Evolutionary conservation across 257 asterid species (phyloP), one percentile per base, ranked within the genome.

Genomic region (Nicotiana sylvestris): DNA sequence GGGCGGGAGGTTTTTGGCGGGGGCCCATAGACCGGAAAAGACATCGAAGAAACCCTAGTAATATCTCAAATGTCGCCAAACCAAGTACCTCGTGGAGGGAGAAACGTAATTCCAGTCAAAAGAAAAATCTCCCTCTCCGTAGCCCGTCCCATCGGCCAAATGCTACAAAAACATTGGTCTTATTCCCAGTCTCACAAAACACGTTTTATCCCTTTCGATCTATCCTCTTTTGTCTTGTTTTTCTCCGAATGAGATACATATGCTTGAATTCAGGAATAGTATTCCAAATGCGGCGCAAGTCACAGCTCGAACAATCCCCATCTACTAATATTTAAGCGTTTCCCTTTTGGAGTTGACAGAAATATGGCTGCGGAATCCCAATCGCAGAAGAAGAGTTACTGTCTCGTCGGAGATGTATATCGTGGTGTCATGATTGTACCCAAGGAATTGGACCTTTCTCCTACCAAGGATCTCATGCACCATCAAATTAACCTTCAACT

Each of bases 351-450:
- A 43, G 60, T 55, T 55, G n/a, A 55, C 60, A 55, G 21, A 55
- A 55, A 55, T 16, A 80, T 89, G 83, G 69, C 81, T 66, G 74
- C 84, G 81, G 84, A 84, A 82, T 91, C 89, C 81, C 85, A 86
- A 81, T 83, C 85, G 86, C 95, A 89, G 96, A 90, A 87, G 84
- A 90, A 91, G 90, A 88, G 85, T 78, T 88, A 43, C 85, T 83
- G 91, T 81, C 70, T 80, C 8, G 90, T 89, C 86, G 93, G 90
- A 49, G 83, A 55, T 27, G 77, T 18, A 35, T 77, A 65, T 43
- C 51, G 3, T 21, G 66, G 68, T 74, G 91, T 90, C 74, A 90
- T 81, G 66, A 65, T 85, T 81, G 80, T 85, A 83, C 86, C 83
- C 9, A 92, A 97, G 37, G 90, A 90, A 87, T 72, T 72, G 37